phyloP scores from a whole-genome alignment of 805 yeast genomes.

The Maudiozyma serrabonitensis region DNA sequence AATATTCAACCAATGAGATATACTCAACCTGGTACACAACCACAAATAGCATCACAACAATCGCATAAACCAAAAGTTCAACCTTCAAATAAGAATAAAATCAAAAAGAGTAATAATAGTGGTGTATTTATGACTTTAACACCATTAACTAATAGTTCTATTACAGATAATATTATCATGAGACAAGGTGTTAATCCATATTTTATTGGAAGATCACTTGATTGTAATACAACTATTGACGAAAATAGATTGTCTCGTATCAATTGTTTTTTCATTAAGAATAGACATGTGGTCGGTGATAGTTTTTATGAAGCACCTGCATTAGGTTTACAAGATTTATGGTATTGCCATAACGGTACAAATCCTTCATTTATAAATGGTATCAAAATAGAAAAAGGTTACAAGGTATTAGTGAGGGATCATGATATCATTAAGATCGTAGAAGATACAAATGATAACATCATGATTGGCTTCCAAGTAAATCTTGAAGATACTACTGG shows the following conservation, averaged over 20 bases:
- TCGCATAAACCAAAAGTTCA: not conserved
- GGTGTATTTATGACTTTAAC: conserved; percentile 57
- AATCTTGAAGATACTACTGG: conserved; percentile 54
- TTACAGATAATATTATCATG: conserved; percentile 42
- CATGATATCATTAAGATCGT: conserved; percentile 62
- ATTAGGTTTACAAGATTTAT: conserved; percentile 60
- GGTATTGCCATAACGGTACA: conserved; percentile 73
- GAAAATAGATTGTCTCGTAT: conserved; percentile 77
- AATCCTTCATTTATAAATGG: conserved; percentile 71
- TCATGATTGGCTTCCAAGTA: conserved; percentile 45
- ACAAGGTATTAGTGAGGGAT: conserved; percentile 49
- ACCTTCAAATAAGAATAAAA: conserved; percentile 10
- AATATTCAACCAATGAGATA: conserved; percentile 19
- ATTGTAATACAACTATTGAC: conserved; percentile 48
- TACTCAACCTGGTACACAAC: conserved; percentile 19
- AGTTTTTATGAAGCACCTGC: conserved; percentile 63
- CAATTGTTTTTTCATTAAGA: conserved; percentile 63
- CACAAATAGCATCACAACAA: conserved; percentile 5
- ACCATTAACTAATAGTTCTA: conserved; percentile 40
- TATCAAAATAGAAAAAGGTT: conserved; percentile 47
- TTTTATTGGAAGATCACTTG: conserved; percentile 63
- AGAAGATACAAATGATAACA: conserved; percentile 45
- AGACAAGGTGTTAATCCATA: conserved; percentile 59
- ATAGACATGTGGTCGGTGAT: conserved; percentile 50
- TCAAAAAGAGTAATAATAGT: conserved; percentile 8